Base-by-base conservation (phyloP, 352 stramenopile genomes). In the Phytophthora citricola region DNA sequence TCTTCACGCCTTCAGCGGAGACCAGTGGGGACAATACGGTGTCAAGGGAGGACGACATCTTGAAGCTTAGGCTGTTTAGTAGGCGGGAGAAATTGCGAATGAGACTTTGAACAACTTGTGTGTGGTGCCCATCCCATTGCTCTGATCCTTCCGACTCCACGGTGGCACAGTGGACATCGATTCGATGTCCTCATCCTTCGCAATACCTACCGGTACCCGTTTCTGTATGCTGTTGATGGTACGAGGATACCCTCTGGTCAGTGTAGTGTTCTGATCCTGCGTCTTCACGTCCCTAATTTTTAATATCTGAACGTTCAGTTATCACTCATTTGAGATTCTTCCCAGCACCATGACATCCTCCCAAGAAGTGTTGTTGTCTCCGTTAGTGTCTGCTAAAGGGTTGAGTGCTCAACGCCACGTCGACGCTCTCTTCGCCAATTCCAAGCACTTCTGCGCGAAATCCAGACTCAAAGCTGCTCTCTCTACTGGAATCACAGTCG, bases 401-500 rank as follows among this genome's bases (percentile, higher is more conserved):
- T 22, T 81, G 26, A 57, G 14, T 24, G 74, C 69, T 14, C 72
- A 78, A 31, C 75, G 72, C 10, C 73, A 85, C 17, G 50, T 81
- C 15, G 71, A 83, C 55, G 68, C 76, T 41, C 45, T 85, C n/a
- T 83, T 20, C 17, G 17, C 17, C 17, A 20, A 78, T 66, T 63
- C 71, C 1, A 66, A 39, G 0, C 40, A 52, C 39, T 3, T 14
- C 60, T 20, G 17, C 17, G 17, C 17, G 4, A 48, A 57, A 5
- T 38, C 56, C 9, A 65, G 58, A 6, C 59, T 63, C 49, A 69
- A 57, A 12, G 59, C 60, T 6, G 41, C 36, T 15, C 46, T 85
- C 5, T 69, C 71, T 4, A 83, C 78, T 7, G 77, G 75, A 3
- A 63, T 87, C 41, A 76, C 68, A 3, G 57, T 87, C 58, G 78